Evolutionary conservation across 2,329 filamentous ascomycete species (phyloP), one percentile per base, ranked within the genome.

Genomic region (Exophiala spinifera): DNA sequence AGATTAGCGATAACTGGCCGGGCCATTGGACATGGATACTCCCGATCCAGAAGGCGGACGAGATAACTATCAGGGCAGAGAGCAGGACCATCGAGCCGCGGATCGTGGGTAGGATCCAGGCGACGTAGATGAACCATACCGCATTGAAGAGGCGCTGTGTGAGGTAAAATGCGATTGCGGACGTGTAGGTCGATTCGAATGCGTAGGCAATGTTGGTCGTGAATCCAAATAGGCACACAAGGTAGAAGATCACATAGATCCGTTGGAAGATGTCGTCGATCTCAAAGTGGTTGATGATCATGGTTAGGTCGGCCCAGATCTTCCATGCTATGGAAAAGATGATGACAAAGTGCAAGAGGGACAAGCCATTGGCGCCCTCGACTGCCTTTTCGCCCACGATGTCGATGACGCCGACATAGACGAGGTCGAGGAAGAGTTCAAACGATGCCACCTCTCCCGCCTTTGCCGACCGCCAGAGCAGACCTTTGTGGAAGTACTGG

Each of bases 401-500:
- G 23, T 83, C 82, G 46, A 86, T 78, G 56, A 86, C 86, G 7
- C 82, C 82, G 20, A 84, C 81, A 56, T 84, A 44, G 34, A 85
- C 74, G 21, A 85, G 72, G 62, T 86, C 84, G 13, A 85, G 76
- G 61, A 86, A 86, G 1, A 86, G 76, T 66, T 86, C 84, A 63
- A 84, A 85, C 13, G 75, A 78, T 59, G 80, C 80, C 4, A 85
- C 81, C 66, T 84, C 77, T 15, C 82, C 80, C 17, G 74, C 71
- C 47, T 79, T 77, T 6, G 75, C 76, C 1, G 81, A 79, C 46
- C 84, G 74, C 83, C 83, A 86, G 6, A 87, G 68, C 11, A 86
- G 73, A 0, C 82, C 83, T 55, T 81, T 81, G 65, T 86, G 82
- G 62, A 85, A 85, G 69, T 85, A 86, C 69, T 86, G 84, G 54